Evolutionary conservation across 1,284 basidiomycete species (phyloP), one percentile per base, ranked within the genome.

Genomic region (Cystobasidium pallidum): DNA sequence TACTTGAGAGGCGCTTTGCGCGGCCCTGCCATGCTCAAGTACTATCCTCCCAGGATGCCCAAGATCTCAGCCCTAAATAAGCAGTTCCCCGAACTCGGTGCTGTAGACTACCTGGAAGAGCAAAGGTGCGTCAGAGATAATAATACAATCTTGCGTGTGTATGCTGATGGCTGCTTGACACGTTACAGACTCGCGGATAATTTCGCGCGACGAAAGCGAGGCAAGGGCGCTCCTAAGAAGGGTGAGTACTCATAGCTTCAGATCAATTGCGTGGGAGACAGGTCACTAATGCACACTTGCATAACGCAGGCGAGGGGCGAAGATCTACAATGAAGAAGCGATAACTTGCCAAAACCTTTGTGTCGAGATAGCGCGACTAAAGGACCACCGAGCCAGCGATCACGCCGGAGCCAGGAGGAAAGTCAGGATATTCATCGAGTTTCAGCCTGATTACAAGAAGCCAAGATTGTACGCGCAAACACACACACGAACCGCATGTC

Each of bases 1-100:
- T 91, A 93, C 83, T 86, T 94, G 59, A 87, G 88, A 47, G 83
- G 85, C 32, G 85, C 88, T 7, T 85, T 94, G 41, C 86, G 87
- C 1, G 91, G 91, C 0, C 90, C 90, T 0, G 84, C 88, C 57
- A 89, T 93, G 86, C 80, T 88, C 76, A 82, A 85, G 19, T 94
- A 94, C 83, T 91, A 91, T 81, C 57, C 55, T 10, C 28, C 62
- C 15, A 61, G 41, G 17, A 45, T 70, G 68, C 68, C 68, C 36
- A 68, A 51, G 36, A 34, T 73, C n/a, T 52, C 57, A 8, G 30
- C 24, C 11, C 41, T 73, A n/a, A 62, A 62, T 32, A 15, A 45
- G 55, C 13, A 59, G n/a, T 28, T 66, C 49, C 67, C 73, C 24
- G 57, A 55, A 10, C 43, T 74, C 21, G 64, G 64, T 13, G 34